Evolutionary conservation across 176 grass and related monocot species (phyloP), one percentile per base, ranked within the genome.

Genomic region (Aegilops speltoides): DNA sequence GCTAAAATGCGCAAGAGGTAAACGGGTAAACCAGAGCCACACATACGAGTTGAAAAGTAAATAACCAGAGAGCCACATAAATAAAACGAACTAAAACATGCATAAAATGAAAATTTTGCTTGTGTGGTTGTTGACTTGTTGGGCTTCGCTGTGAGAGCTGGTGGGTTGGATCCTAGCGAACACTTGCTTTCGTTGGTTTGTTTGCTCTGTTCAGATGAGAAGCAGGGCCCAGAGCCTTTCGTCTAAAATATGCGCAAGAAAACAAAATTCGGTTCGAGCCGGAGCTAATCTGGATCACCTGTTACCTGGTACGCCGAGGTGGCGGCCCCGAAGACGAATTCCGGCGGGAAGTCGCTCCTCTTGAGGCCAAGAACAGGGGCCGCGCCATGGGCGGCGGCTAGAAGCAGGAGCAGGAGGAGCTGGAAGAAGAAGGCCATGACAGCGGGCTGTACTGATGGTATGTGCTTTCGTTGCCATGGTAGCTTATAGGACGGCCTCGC

Each of bases 251-350:
- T 67, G 13, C 15, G 4, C 28, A 32, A 15, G 2, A 32, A 32
- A 32, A 67, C 28, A 67, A 67, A 16, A 32, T 9, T 29, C 17
- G 10, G 45, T 28, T 76, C 0, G 17, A 31, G 61, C 4, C 20
- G 6, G 25, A 81, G 67, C 38, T 22, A 10, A 79, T n/a, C 36
- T 3, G 46, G 73, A 36, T 36, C 7, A 0, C 13, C 14, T 8
- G 3, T 45, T 46, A 66, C 61, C 61, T 80, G 79, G 38, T 80
- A 80, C 3, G 79, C 79, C 2, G 61, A 80, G 61, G 61, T 80
- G 79, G 61, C 61, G 61, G 61, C 60, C 14, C 79, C 61, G 20
- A 80, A 66, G 37, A 66, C 79, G 79, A 80, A 80, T 13, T 66
- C 61, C 38, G 2, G 24, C 0, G 61, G 79, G 61, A 80, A 80